Base-by-base conservation (phyloP, 164 flowering plant genomes). In the Nelumbo lutea region DNA sequence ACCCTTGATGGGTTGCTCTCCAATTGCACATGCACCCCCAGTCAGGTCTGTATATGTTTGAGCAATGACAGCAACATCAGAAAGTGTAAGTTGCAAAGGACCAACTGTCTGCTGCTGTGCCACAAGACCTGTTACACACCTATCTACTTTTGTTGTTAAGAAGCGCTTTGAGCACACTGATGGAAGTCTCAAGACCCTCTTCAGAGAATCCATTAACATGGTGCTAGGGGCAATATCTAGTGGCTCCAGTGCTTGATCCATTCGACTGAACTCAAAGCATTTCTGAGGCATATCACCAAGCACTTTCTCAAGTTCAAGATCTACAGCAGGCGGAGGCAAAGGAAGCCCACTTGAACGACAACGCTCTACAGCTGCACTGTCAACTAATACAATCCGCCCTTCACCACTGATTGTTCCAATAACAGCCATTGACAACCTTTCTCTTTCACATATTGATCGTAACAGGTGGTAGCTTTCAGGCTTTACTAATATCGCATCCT, bases 21-120 rank as follows among this genome's bases (percentile, higher is more conserved):
- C 97, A 59, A 94, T 90, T 11, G 96, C 88, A 81, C 90, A 90
- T 27, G 98, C 98, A 68, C 91, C 98, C 56, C 98, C 98, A 15
- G 97, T 90, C 43, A 84, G 46, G 65, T 80, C 90, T 13, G 78
- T 77, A 64, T 81, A 87, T 9, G 87, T 81, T 77, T 94, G 98
- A 70, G 92, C 93, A 68, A 88, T 90, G 48, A 94, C 98, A 27
- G 96, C 98, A 80, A 91, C 96, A 87, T 94, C 92, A 76, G 97
- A 68, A 78, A 94, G 96, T n/a, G 98, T 77, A 66, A 93, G 79
- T 68, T 94, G 96, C 83, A 94, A 78, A 1, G 95, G 92, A 15
- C 97, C 98, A 47, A 94, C 98, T 59, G 97, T 91, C 74, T 91
- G 97, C 80, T 94, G 97, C 74, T 94, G 97, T 38, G 96, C 98